Base-by-base conservation (phyloP, 148 eudicot species). In the Fagopyrum tataricum region DNA sequence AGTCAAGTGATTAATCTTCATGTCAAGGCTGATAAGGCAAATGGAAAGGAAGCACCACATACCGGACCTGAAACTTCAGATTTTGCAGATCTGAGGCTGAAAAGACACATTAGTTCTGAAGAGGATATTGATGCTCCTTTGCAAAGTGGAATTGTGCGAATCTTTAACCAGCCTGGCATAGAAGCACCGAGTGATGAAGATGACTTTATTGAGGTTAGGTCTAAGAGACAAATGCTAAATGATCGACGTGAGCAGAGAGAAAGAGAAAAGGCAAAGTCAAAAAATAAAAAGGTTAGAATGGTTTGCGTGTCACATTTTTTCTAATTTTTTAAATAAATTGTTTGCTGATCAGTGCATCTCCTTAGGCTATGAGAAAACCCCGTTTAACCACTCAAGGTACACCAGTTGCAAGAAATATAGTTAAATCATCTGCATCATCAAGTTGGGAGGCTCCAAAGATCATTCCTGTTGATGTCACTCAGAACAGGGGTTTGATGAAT, bases 171-270 rank as follows among this genome's bases (percentile, higher is more conserved):
- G 75, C 85, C 99, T 76, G 99, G 97, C 52, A 95, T 95, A 48
- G 99, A 95, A 83, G 84, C 87, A 41, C 91, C 92, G 3, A 95
- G 97, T 77, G 99, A 95, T 69, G 99, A 88, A 74, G 97, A 95
- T 85, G 96, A 92, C 78, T 95, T 95, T 74, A 92, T 92, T 80
- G 91, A 95, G 84, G 99, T 95, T 71, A 90, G 99, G 77, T 95
- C 99, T 55, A 95, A 92, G 81, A 87, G 97, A 82, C 99, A 95
- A 87, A 89, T 94, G 98, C 80, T 95, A 78, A 95, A 95, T 76
- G 93, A 95, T 84, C 87, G 98, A 8, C 97, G 98, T 44, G 98
- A 94, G 70, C 98, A 91, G 73, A 91, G 91, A 83, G 96, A 91
- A 74, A 94, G 88, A 80, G 98, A 94, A 81, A 94, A 91, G 84